Base-by-base conservation (phyloP, 768 basidiomycete species). In the Mycena crocata region DNA sequence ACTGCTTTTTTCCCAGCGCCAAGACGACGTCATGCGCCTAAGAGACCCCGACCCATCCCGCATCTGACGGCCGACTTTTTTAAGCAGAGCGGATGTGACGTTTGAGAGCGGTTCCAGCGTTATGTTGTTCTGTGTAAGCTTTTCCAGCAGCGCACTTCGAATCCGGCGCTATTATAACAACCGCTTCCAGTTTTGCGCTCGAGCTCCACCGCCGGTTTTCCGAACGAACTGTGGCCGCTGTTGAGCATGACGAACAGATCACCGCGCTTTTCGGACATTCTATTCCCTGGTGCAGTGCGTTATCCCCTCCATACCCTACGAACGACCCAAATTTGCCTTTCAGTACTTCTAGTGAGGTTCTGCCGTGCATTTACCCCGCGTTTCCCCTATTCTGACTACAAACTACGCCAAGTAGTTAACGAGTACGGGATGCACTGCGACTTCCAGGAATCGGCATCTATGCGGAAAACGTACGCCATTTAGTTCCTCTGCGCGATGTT, bases 291-390 rank as follows among this genome's bases (percentile, higher is more conserved):
- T n/a, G n/a, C 31, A 5, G 30, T 31, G 30, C 30, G 46, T 42
- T 21, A 37, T 37, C 37, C 17, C 17, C 40, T 14, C 7, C 17
- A 9, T 42, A 17, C 17, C 40, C 7, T 9, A 8, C 40, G 17
- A 19, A 8, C 9, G 9, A 17, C 40, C 17, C 7, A 19, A 6
- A 17, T 14, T 17, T 17, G 6, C n/a, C n/a, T 21, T 19, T 24
- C 32, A 59, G 28, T 59, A 48, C n/a, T 59, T 49, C 46, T 59
- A 59, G n/a, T n/a, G n/a, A n/a, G n/a, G n/a, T n/a, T n/a, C n/a
- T n/a, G n/a, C n/a, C n/a, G n/a, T n/a, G n/a, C n/a, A n/a, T n/a
- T n/a, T n/a, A n/a, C n/a, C n/a, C n/a, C n/a, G n/a, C n/a, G n/a
- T n/a, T n/a, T n/a, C n/a, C n/a, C n/a, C n/a, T n/a, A n/a, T n/a